phyloP scores from a whole-genome alignment of 2,329 filamentous ascomycete species.

The Colletotrichum sp. region DNA sequence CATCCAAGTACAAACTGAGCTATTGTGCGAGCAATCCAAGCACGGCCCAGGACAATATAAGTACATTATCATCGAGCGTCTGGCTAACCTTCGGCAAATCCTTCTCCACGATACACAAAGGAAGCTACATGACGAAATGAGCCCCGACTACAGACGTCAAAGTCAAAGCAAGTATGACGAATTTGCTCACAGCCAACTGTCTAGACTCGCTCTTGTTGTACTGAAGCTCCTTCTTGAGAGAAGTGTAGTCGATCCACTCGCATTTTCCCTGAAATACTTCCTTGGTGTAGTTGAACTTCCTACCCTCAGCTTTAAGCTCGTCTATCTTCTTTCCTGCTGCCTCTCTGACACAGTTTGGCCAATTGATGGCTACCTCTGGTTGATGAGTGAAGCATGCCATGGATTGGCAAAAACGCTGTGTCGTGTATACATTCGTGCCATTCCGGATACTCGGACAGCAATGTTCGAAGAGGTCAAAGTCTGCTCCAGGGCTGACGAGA shows the following conservation, averaged over 20 bases:
- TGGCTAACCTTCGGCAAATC: neutral
- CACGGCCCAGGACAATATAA: rapidly evolving
- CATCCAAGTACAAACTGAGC: neutral
- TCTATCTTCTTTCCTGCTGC: neutral
- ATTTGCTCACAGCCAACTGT: neutral
- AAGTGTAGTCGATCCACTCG: neutral
- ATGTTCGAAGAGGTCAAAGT: neutral
- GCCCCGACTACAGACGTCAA: neutral
- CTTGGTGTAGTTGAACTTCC: neutral
- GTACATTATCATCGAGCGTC: neutral
- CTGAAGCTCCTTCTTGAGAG: neutral
- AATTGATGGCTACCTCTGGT: neutral
- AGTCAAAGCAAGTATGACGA: neutral
- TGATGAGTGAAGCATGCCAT: neutral
- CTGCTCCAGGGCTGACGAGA: neutral
- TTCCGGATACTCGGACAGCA: neutral
- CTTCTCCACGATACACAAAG: rapidly evolving
- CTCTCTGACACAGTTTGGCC: neutral
- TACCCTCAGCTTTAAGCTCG: neutral
- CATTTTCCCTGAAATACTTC: neutral
- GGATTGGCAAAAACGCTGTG: neutral
- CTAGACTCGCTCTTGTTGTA: neutral
- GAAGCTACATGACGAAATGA: neutral
- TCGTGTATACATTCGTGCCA: neutral
- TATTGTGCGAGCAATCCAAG: rapidly evolving